Percentiles rank a stretch among this genome's conserved stretches.
Conservation (phyloP, 257 asterid species). For the Paulownia fortunei region DNA sequence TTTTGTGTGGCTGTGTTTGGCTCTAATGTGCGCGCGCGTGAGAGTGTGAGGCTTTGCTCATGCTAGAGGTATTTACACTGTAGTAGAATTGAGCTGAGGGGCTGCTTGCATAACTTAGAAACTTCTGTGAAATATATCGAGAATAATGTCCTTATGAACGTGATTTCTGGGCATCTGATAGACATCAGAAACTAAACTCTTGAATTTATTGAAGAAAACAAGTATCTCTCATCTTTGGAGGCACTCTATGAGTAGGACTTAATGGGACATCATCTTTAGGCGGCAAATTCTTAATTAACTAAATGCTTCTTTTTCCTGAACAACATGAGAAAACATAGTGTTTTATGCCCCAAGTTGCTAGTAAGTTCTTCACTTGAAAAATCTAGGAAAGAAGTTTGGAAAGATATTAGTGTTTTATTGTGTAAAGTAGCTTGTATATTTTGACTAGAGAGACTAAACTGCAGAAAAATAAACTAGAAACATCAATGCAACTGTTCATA, state of each 20-base stretch:
- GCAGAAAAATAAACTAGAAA: background rate
- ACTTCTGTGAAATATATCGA: background rate
- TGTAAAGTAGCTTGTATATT: slow-evolving; percentile 8
- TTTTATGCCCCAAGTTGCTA: background rate
- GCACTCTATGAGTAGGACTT: slow-evolving; percentile 24
- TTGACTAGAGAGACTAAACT: background rate
- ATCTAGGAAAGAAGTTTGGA: background rate
- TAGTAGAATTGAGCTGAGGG: slow-evolving; percentile 19
- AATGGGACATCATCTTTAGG: slow-evolving; percentile 10
- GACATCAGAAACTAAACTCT: background rate
- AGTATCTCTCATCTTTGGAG: background rate
- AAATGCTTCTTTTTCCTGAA: background rate
- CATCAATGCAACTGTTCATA: background rate
- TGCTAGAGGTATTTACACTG: background rate
- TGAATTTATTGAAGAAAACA: slow-evolving; percentile 17
- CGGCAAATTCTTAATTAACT: background rate
- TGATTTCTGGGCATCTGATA: background rate
- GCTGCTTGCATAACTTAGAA: slow-evolving; percentile 7
- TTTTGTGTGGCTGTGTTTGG: slow-evolving; percentile 9
- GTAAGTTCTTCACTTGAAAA: background rate
- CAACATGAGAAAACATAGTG: background rate
- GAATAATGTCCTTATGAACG: background rate
- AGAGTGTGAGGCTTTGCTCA: background rate
- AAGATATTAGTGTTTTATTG: background rate
- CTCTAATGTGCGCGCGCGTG: background rate